Evolutionary conservation across 2,329 filamentous ascomycete species (phyloP).

Genomic region (Pyrenochaeta sp.): DNA sequence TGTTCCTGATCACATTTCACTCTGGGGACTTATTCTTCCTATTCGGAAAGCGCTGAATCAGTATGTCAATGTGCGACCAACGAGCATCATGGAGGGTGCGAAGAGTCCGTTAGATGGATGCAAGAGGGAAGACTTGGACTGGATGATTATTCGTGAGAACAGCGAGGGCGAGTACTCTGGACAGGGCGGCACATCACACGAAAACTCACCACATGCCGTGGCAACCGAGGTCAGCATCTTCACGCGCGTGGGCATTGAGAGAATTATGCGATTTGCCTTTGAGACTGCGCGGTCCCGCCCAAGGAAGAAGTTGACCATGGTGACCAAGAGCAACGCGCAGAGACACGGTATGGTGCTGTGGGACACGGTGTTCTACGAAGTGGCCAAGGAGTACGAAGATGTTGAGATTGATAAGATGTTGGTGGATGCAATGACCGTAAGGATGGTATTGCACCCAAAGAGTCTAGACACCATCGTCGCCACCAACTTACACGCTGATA

Average conservation of each 20-base stretch:
- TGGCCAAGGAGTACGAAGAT: slow-evolving; percentile 56
- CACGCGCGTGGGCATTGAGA: slow-evolving; percentile 55
- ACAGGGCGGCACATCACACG: slow-evolving; percentile 56
- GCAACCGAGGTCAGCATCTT: slow-evolving; percentile 60
- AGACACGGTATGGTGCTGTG: slow-evolving; percentile 60
- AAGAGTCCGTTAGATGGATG: slow-evolving; percentile 51
- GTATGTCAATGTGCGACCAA: slow-evolving; percentile 72
- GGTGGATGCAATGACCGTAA: slow-evolving; percentile 60
- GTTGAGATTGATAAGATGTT: slow-evolving; percentile 60
- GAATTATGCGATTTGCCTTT: slow-evolving; percentile 60
- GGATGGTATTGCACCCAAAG: slow-evolving; percentile 58
- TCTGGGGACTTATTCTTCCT: slow-evolving; percentile 73
- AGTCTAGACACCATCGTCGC: slow-evolving; percentile 59
- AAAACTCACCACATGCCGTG: slow-evolving; percentile 49
- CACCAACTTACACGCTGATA: slow-evolving; percentile 65
- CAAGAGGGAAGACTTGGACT: slow-evolving; percentile 53
- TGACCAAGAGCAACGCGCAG: slow-evolving; percentile 60
- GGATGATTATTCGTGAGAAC: slow-evolving; percentile 60
- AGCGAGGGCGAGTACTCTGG: slow-evolving; percentile 60
- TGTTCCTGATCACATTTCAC: slow-evolving; percentile 72
- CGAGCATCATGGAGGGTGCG: slow-evolving; percentile 54
- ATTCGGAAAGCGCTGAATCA: slow-evolving; percentile 74
- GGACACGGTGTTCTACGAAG: slow-evolving; percentile 58
- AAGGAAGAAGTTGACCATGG: slow-evolving; percentile 59
- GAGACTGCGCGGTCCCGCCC: slow-evolving; percentile 55